Base-by-base conservation (phyloP, 305 asterid genomes). In the Coffea humblotiana region DNA sequence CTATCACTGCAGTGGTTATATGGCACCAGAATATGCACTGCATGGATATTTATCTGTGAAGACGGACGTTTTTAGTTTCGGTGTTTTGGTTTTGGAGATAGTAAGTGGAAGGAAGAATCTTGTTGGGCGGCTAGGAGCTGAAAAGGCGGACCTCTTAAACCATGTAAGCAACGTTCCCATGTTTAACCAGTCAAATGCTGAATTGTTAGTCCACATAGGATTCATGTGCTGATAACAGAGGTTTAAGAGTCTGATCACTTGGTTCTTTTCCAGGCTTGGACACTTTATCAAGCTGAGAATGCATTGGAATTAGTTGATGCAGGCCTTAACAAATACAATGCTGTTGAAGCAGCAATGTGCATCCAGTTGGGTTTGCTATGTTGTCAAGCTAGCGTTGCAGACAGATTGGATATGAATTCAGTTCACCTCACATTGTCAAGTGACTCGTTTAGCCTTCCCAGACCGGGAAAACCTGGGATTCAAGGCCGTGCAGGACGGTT, bases 1-100 rank as follows among this genome's bases (percentile, higher is more conserved):
- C 74, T 84, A 54, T 56, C 79, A 65, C 73, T 81, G 87, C 91
- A 93, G 98, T 82, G 98, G 98, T 52, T 93, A 93, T 80, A 93
- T 93, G 97, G 95, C 97, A 76, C 97, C 97, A 0, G 97, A 93
- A 83, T 93, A 93, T 83, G 97, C 97, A 73, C 77, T 93, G 66
- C 93, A 82, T 70, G 98, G 98, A 81, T 90, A 88, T 77, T 81
- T 93, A 77, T 90, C 98, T 3, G 97, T 89, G 81, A 93, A 93
- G 90, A 86, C 97, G 13, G 97, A 93, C 75, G 98, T 93, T 68
- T 93, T 92, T 79, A 93, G 98, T 82, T 92, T 88, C 27, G 97
- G 98, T 54, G 82, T 93, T 82, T 87, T 93, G 85, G 80, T 93
- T 63, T 73, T 93, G 82, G 98, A 93, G 87, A 93, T 93, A 45